Evolutionary conservation across 495 filamentous ascomycete species (phyloP).

Genomic region (Hyaloscypha hepaticicola): DNA sequence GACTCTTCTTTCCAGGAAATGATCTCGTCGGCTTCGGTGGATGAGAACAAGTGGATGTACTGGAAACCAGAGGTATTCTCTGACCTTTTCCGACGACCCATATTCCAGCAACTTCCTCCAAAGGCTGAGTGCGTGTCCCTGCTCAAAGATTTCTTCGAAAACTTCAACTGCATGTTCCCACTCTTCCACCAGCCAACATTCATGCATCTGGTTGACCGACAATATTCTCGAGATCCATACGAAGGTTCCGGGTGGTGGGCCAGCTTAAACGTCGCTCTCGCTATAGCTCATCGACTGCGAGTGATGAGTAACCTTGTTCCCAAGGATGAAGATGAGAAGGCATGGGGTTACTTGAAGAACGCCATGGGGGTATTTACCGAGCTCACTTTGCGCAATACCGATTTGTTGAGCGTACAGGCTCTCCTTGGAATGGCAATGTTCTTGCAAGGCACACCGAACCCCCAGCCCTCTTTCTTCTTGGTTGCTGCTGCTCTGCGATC

Average conservation of each 20-base stretch:
- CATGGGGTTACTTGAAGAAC: conserved; percentile 95
- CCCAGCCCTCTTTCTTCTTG: conserved; percentile 90
- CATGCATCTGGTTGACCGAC: conserved; percentile 90
- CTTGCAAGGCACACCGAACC: conserved; percentile 94
- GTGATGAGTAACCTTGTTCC: conserved; percentile 95
- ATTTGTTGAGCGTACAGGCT: conserved; percentile 94
- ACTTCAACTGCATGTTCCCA: conserved; percentile 98
- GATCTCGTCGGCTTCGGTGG: conserved; percentile 77
- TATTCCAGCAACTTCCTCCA: conserved; percentile 77
- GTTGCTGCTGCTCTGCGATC: conserved; percentile 91
- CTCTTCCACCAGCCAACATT: conserved; percentile 97
- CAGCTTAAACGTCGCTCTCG: conserved; percentile 88
- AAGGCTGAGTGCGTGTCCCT: conserved; percentile 79
- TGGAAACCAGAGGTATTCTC: conserved; percentile 96
- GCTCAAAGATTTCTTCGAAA: conserved; percentile 91
- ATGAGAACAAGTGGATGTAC: conserved; percentile 91
- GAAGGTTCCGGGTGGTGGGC: conserved; percentile 98
- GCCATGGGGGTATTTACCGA: conserved; percentile 90
- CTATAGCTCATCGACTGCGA: conserved; percentile 85
- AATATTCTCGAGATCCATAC: conserved; percentile 91
- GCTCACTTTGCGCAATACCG: conserved; percentile 92
- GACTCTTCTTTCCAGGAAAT: conserved; percentile 93
- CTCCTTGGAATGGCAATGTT: conserved; percentile 94
- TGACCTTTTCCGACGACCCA: conserved; percentile 85
- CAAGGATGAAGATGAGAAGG: conserved; percentile 86